Evolutionary conservation across 352 stramenopile genomes (phyloP), one percentile per base, ranked within the genome.

Genomic region (Globisporangium heterothallicum): DNA sequence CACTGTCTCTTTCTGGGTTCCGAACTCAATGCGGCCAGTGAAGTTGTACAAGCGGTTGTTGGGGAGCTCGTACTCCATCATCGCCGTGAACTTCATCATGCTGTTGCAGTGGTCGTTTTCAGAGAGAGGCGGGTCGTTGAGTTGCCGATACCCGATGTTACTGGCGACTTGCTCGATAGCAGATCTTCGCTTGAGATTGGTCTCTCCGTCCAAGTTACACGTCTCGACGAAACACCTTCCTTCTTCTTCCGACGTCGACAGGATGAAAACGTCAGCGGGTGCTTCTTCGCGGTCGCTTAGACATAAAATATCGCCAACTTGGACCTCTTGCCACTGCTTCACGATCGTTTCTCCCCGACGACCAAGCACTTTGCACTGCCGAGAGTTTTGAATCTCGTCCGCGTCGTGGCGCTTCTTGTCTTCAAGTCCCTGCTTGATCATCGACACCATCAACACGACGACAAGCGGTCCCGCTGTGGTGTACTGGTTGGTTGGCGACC

Each of bases 141-240:
- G 49, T 7, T 64, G 71, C 26, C 77, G 68, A 52, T 72, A 86
- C 12, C 78, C 78, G 25, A 85, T 69, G 36, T 80, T 57, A n/a
- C 69, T 68, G 4, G 73, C 66, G 22, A 86, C 66, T 21, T 64
- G 56, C 41, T 87, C 68, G 49, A 87, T 74, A 1, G 76, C 76
- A 0, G 58, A 68, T 34, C 79, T 63, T 25, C 70, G 70, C 65
- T 98, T 98, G n/a, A 98, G 59, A 59, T 98, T 97, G 8, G 91
- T 98, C 62, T 98, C 92, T 16, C 93, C 92, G 53, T 98, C 93
- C 40, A 98, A 65, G 58, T 96, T 97, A 48, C 81, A 90, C 8
- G 93, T 98, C 65, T 98, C 92, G 27, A 98, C 77, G 54, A 96
- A 98, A 64, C 73, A 94, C 2, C 70, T 66, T 0, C 79, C 79